A percentile compares a stretch with the other conserved stretches of the same genome.
Evolutionary conservation across 495 filamentous ascomycete species (phyloP).

Genomic region (Collariella sp.): DNA sequence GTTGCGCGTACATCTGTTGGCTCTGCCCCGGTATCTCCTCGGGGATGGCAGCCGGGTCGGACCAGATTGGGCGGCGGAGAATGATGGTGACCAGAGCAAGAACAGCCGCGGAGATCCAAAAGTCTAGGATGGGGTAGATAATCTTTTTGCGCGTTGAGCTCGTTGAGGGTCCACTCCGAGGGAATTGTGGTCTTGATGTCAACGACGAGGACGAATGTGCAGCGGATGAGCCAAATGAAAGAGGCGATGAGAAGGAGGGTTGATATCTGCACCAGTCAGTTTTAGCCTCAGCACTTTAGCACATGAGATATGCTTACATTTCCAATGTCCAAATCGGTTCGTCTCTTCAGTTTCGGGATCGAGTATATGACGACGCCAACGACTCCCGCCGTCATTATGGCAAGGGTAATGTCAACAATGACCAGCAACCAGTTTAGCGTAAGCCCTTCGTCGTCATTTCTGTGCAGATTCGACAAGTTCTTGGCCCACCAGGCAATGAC

Average conservation of each 20-base stretch:
- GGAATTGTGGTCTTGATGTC: not conserved
- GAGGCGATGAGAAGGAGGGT: slow-evolving; percentile 2
- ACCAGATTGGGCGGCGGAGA: slow-evolving; percentile 5
- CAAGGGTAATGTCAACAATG: slow-evolving; percentile 5
- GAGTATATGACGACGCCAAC: slow-evolving; percentile 1
- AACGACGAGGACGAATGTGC: not conserved
- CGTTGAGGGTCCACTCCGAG: not conserved
- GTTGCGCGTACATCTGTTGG: not conserved
- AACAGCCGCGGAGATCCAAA: slow-evolving; percentile 1
- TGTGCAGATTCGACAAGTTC: not conserved
- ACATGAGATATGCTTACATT: slow-evolving; percentile 1
- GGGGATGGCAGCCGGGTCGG: not conserved
- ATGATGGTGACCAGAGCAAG: slow-evolving; percentile 5
- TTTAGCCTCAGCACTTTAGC: too few species aligned
- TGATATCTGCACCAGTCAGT: not conserved
- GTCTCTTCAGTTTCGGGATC: slow-evolving; percentile 3
- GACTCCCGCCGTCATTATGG: not conserved
- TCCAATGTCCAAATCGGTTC: not conserved
- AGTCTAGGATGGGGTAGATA: slow-evolving; percentile 5
- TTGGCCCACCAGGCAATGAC: not conserved
- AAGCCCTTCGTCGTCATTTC: not conserved
- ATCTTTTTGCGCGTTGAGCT: not conserved
- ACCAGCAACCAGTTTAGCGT: slow-evolving; percentile 4
- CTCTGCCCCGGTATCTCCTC: not conserved
- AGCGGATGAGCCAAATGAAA: slow-evolving; percentile 10